Percentiles rank a stretch among this genome's conserved stretches.
These are phyloP conservation scores for Mycena vitilis DNA, from an alignment of 768 basidiomycete species.

Conservation along the genomic window DNA sequence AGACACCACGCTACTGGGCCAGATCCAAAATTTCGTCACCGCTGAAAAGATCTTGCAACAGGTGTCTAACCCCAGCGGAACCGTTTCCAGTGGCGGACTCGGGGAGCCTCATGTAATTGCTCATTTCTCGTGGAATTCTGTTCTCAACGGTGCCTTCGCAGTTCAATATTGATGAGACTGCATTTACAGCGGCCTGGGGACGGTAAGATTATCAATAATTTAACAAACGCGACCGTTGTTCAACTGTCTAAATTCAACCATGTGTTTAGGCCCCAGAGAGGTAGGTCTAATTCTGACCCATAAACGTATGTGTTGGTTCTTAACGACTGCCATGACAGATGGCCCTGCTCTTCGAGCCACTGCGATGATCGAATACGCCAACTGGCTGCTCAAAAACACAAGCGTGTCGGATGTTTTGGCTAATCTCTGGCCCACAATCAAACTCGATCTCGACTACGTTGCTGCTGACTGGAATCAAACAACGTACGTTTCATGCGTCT, in stretches of 20 bases:
- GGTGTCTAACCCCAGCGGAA: constrained; percentile 74
- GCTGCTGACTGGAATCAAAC: constrained; percentile 63
- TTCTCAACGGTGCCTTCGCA: constrained; percentile 46
- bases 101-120: constrained; percentile 63
- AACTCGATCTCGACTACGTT: constrained; percentile 68
- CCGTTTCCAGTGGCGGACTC: constrained; percentile 69
- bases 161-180: constrained; percentile 72
- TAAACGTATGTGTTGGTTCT: not conserved
- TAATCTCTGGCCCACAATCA: constrained; percentile 39
- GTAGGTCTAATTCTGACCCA: constrained; percentile 40
- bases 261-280: constrained; percentile 65
- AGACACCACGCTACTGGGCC: constrained; percentile 59
- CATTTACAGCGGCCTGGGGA: constrained; percentile 66
- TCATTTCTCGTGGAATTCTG: not conserved
- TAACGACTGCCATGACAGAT: constrained; percentile 50
- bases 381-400: constrained; percentile 62
- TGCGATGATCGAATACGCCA: constrained; percentile 75
- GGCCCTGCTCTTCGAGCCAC: constrained; percentile 79
- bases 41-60: constrained; percentile 69
- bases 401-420: constrained; percentile 56
- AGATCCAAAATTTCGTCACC: constrained; percentile 66
- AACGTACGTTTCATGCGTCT: constrained; percentile 51
- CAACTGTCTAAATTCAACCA: not conserved
- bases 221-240: too few relatives aligned
- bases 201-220: too few relatives aligned